A percentile compares a stretch with the other conserved stretches of the same genome.
phyloP scores from a whole-genome alignment of 1,284 basidiomycete genomes.

The Trichosporon coremiiforme region DNA sequence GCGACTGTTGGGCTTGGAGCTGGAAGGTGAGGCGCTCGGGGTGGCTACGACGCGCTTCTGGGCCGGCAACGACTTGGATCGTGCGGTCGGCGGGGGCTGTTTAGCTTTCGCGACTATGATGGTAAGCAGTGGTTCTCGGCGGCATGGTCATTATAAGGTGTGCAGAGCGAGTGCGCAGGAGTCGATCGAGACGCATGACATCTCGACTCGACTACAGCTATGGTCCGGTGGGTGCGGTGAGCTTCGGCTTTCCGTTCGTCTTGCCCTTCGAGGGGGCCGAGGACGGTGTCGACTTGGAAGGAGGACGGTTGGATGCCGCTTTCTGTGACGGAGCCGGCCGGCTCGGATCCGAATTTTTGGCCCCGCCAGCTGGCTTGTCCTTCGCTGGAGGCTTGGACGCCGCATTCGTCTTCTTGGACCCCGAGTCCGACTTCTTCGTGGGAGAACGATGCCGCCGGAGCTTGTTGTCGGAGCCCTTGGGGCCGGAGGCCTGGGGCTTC shows the following conservation, averaged over 20 bases:
- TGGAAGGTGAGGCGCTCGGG: conserved; percentile 26
- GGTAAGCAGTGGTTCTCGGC: conserved; percentile 31
- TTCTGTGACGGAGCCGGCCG: neutral
- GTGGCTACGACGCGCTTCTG: conserved; percentile 35
- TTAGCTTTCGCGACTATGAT: conserved; percentile 40
- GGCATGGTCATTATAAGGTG: conserved; percentile 7
- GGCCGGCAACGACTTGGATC: conserved; percentile 45
- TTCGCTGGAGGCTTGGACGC: conserved; percentile 14
- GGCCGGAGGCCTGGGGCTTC: conserved; percentile 10
- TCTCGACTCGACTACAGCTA: conserved; percentile 33
- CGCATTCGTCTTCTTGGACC: neutral
- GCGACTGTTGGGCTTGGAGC: conserved; percentile 37
- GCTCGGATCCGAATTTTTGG: conserved; percentile 6
- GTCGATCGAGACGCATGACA: conserved; percentile 30
- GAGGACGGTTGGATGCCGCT: neutral
- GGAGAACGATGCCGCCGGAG: neutral
- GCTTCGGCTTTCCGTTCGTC: conserved; percentile 18
- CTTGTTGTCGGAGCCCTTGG: neutral
- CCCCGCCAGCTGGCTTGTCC: neutral
- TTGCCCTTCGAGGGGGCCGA: conserved; percentile 8
- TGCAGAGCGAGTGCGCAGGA: conserved; percentile 25
- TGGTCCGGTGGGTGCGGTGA: conserved; percentile 19
- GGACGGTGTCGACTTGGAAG: neutral
- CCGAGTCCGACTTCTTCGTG: neutral
- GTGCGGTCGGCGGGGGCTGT: conserved; percentile 36